These are phyloP conservation scores for Exophiala sideris DNA, from an alignment of 2,329 filamentous ascomycete species.

Conservation along the genomic window DNA sequence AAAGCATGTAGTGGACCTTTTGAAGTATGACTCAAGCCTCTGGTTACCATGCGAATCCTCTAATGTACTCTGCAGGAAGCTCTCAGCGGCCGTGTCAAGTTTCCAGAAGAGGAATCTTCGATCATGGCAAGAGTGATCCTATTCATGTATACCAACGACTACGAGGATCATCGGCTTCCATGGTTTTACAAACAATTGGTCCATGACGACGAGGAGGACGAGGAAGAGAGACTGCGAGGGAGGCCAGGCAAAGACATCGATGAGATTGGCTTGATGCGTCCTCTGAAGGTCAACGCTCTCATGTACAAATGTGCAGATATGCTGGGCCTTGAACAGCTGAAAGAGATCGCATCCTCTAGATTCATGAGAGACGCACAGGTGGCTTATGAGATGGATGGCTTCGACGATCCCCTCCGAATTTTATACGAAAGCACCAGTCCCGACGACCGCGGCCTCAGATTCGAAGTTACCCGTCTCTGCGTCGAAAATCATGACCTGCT, in stretches of 20 bases:
- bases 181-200: neutral
- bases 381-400: slow-evolving; percentile 1
- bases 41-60: neutral
- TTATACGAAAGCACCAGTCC: slow-evolving; percentile 7
- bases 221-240: neutral
- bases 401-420: neutral
- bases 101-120: slow-evolving; percentile 6
- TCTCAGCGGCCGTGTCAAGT: neutral
- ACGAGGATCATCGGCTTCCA: slow-evolving; percentile 2
- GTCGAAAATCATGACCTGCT: slow-evolving; percentile 1
- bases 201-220: neutral
- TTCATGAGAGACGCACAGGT: neutral
- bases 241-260: neutral
- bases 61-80: slow-evolving; percentile 1
- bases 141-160: slow-evolving; percentile 12
- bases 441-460: slow-evolving; percentile 4
- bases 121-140: slow-evolving; percentile 8
- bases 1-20: slow-evolving; percentile 26
- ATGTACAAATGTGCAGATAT: slow-evolving; percentile 11
- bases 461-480: slow-evolving; percentile 2
- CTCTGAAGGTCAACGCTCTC: slow-evolving; percentile 3
- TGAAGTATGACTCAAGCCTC: slow-evolving; percentile 24
- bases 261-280: neutral
- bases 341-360: neutral
- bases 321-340: slow-evolving; percentile 7